Evolutionary conservation across 1,284 basidiomycete genomes (phyloP), one percentile per base, ranked within the genome.

Genomic region (Cutaneotrichosporon cutaneum): DNA sequence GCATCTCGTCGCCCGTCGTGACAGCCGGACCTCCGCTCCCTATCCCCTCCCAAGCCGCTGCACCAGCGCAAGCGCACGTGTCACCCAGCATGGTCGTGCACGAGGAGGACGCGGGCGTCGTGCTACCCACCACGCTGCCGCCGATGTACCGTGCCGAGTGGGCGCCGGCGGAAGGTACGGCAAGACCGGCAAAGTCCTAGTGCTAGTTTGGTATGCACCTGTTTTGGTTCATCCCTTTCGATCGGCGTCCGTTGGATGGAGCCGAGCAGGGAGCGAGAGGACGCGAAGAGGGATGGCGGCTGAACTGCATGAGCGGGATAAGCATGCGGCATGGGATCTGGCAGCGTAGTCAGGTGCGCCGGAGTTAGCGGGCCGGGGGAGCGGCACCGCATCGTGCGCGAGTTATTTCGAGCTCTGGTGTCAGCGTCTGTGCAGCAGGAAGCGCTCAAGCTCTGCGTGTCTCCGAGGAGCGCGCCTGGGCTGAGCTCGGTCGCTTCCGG

Each of bases 61-160:
- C n/a, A n/a, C n/a, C n/a, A n/a, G n/a, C n/a, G 14, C 22, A 4
- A 18, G 27, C 48, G 18, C 48, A 51, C 26, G 48, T 51, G 9
- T 27, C 48, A 4, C 26, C 27, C 18, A 27, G 32, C 18, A 51
- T 51, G 48, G 48, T 51, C 16, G 18, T 8, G 14, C 48, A 51
- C 27, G 48, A 51, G 48, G 48, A 51, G 26, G 48, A 51, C 48
- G 48, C 48, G 13, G 48, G 48, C 14, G 48, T 32, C 16, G 48
- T 51, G 7, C 27, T 51, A 2, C 48, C 48, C 26, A 51, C 48
- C 4, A 32, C 27, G 14, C 27, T 51, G 16, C 48, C 48, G 26
- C 48, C 48, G 6, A 51, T 51, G 48, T 51, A 51, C 26, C 48
- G 48, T 7, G 48, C 27, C 24, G 48, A 51, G 27, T 51, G 48